Evolutionary conservation across 2,329 filamentous ascomycete genomes (phyloP).

Genomic region (Aspergillus awamori): DNA sequence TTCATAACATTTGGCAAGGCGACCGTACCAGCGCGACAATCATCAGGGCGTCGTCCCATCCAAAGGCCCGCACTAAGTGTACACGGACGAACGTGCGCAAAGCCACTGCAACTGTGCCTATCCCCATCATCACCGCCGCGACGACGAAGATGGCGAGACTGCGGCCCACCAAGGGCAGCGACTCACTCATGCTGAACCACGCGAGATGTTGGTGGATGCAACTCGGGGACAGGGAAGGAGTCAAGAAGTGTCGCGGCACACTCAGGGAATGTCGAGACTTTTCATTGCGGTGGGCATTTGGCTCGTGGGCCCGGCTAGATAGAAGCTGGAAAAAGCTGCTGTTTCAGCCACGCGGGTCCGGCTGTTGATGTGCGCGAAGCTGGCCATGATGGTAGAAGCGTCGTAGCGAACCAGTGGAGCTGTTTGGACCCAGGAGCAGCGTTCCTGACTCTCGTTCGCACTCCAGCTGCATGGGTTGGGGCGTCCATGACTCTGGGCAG

Average conservation of each 20-base stretch:
- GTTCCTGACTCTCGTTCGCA: too few relatives aligned
- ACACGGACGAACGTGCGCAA: conserved; percentile 27
- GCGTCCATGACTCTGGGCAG: too few relatives aligned
- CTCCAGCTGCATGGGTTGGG: too few relatives aligned
- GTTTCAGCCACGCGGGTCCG: background rate
- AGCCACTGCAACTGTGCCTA: conserved; percentile 22
- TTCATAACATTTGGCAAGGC: too few relatives aligned
- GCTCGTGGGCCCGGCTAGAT: too few relatives aligned
- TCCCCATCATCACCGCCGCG: conserved; percentile 22
- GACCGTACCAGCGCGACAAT: conserved; percentile 24
- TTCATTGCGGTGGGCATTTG: background rate
- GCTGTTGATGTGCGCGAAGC: background rate
- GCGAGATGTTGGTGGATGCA: too few relatives aligned
- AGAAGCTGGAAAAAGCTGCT: background rate
- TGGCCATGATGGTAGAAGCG: background rate
- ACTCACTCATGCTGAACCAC: conserved; percentile 10
- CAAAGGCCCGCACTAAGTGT: conserved; percentile 25
- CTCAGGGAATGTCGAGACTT: background rate
- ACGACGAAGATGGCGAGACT: conserved; percentile 25
- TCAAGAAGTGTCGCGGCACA: background rate
- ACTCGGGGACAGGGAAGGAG: background rate
- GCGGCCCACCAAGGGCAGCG: conserved; percentile 22
- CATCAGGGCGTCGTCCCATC: conserved; percentile 31
- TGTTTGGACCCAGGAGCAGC: too few relatives aligned
- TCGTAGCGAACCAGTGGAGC: background rate